phyloP scores from a whole-genome alignment of 2,329 filamentous ascomycete species.

The Fusarium multiceps region DNA sequence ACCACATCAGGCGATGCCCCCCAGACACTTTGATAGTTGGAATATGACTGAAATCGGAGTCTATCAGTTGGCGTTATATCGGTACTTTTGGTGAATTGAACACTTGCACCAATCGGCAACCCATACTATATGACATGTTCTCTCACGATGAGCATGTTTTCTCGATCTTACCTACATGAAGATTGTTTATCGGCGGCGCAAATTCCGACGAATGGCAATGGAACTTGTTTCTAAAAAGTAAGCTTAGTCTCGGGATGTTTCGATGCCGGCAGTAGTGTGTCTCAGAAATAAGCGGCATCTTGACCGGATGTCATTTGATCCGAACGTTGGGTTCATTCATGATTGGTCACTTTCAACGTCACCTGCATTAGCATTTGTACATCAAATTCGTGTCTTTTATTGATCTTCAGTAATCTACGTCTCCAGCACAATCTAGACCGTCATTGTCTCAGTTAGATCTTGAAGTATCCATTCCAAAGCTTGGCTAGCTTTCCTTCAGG shows the following conservation, averaged over 20 bases:
- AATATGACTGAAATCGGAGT: too few relatives aligned
- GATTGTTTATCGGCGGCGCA: not conserved
- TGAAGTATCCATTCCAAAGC: constrained; percentile 55
- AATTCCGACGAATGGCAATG: not conserved
- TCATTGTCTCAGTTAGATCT: not conserved
- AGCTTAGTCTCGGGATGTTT: not conserved
- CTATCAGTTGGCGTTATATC: too few relatives aligned
- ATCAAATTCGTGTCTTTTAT: not conserved
- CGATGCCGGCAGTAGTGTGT: constrained; percentile 1
- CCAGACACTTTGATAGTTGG: too few relatives aligned
- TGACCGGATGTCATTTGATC: not conserved
- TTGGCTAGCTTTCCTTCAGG: constrained; percentile 51
- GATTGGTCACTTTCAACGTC: not conserved
- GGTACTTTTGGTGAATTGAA: too few relatives aligned
- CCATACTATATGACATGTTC: too few relatives aligned
- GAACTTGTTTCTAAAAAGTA: not conserved
- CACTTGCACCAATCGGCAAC: too few relatives aligned
- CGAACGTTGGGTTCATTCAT: not conserved
- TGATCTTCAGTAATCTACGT: not conserved
- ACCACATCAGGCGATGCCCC: too few relatives aligned
- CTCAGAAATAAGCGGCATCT: not conserved
- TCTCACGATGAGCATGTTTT: not conserved
- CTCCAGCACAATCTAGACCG: not conserved
- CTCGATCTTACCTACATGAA: not conserved
- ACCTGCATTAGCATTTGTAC: not conserved